These are phyloP conservation scores for Leccinum arenicola DNA, from an alignment of 768 basidiomycete genomes.

Conservation along the genomic window DNA sequence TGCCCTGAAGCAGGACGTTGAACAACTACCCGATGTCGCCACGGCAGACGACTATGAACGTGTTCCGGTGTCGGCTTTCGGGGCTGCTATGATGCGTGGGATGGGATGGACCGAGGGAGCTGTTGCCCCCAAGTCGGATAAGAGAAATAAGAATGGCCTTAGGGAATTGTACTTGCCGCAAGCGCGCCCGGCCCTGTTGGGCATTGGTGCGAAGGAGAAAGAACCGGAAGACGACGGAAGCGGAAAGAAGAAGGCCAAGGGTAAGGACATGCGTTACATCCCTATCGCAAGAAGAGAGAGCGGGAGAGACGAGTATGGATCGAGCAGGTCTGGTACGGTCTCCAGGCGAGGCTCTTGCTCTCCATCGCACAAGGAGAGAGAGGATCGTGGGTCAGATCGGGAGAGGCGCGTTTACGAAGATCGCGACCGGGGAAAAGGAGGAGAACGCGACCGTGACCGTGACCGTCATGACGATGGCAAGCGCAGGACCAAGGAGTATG, in stretches of 20 bases:
- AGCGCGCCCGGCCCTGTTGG: constrained; percentile 81
- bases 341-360: constrained; percentile 55
- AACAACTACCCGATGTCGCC: constrained; percentile 71
- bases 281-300: constrained; percentile 77
- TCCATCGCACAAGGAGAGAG: constrained; percentile 31
- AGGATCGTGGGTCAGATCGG: constrained; percentile 6
- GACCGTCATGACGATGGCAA: constrained; percentile 12
- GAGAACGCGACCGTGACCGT: constrained; percentile 5
- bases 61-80: constrained; percentile 90
- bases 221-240: constrained; percentile 70
- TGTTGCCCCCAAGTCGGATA: constrained; percentile 57
- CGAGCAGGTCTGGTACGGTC: constrained; percentile 36
- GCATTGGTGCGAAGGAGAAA: constrained; percentile 91
- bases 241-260: constrained; percentile 45
- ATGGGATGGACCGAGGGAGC: constrained; percentile 95
- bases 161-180: constrained; percentile 80
- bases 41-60: constrained; percentile 85
- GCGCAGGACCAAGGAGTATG: constrained; percentile 11
- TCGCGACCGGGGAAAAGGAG: constrained; percentile 17
- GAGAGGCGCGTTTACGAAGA: constrained; percentile 11
- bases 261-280: constrained; percentile 73
- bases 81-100: constrained; percentile 86
- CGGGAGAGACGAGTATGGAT: constrained; percentile 27
- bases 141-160: constrained; percentile 51
- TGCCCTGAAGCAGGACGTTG: constrained; percentile 81